Base-by-base conservation (phyloP, 2,329 filamentous ascomycete species). In the Fusarium cyanostomum region DNA sequence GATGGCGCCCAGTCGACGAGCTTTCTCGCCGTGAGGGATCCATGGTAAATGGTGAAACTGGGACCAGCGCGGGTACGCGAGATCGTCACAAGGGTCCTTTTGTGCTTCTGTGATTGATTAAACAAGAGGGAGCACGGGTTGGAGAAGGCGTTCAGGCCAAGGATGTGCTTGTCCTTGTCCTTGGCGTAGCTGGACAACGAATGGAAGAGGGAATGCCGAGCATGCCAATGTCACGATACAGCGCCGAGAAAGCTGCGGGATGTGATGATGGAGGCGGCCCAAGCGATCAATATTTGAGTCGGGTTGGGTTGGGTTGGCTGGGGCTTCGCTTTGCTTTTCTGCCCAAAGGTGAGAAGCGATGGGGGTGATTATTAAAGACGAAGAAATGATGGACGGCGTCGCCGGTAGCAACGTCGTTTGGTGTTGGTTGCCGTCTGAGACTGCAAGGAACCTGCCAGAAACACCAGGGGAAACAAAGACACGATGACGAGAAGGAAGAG, bases 21-120 rank as follows among this genome's bases (percentile, higher is more conserved):
- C 65, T 71, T 42, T 74, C 74, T 54, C 69, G 69, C 41, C 66
- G 65, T 35, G 76, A 72, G 31, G 79, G 74, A 72, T 83, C 82
- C 83, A 84, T 85, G 69, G 52, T 71, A 67, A 44, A 51, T 35
- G 44, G 53, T 8, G 18, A 31, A 49, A 41, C 52, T 62, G 37
- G 48, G 53, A 33, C 44, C 52, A 49, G 15, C 51, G 44, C 41
- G 26, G 46, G 54, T 44, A 51, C 39, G 38, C 51, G 27, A 39
- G 30, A 50, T 27, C 42, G 53, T 58, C 37, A 48, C 37, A 48
- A 52, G 50, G 56, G 43, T 44, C 15, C 37, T 34, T 34, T 24
- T 41, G 58, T 51, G 35, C n/a, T 66, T 51, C 27, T 44, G 56
- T 45, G 44, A 56, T 41, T 16, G 39, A 54, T 35, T 24, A 49